Evolutionary conservation across 768 basidiomycete genomes (phyloP).

Genomic region (Mycena venus): DNA sequence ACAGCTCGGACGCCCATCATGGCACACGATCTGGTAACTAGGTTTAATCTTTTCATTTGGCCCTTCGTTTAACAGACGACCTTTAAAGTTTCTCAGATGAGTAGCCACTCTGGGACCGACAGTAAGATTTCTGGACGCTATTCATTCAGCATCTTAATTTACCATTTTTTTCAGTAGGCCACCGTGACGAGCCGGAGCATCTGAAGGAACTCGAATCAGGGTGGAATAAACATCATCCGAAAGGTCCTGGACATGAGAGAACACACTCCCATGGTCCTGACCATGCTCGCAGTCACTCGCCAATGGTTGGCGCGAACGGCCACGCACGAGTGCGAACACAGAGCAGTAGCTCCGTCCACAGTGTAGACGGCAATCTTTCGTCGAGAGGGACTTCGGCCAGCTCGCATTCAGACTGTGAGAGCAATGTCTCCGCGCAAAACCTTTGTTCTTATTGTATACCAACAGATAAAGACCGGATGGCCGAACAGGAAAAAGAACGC

Average conservation of each 20-base stretch:
- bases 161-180: conserved; percentile 1
- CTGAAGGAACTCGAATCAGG: conserved; percentile 60
- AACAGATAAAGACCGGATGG: conserved; percentile 60
- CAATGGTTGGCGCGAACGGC: conserved; percentile 41
- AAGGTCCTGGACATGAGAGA: conserved; percentile 30
- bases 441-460: background rate
- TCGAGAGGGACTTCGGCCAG: conserved; percentile 59
- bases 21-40: conserved; percentile 11
- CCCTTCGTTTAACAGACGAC: background rate
- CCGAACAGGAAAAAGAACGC: conserved; percentile 58
- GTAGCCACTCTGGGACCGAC: conserved; percentile 22
- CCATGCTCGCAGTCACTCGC: conserved; percentile 40
- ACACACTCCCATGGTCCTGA: conserved; percentile 33
- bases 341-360: conserved; percentile 57
- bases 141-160: background rate
- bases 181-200: conserved; percentile 37
- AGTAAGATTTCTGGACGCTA: conserved; percentile 23
- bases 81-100: conserved; percentile 34
- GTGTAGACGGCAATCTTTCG: conserved; percentile 55
- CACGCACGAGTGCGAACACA: conserved; percentile 38
- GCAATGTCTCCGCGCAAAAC: background rate
- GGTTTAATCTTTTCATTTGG: background rate
- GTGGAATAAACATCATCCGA: conserved; percentile 54
- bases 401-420: conserved; percentile 69
- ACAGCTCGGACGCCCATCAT: conserved; percentile 54